These are phyloP conservation scores for Wickerhamiella occidentalis DNA, from an alignment of 805 yeast species.

Conservation along the genomic window DNA sequence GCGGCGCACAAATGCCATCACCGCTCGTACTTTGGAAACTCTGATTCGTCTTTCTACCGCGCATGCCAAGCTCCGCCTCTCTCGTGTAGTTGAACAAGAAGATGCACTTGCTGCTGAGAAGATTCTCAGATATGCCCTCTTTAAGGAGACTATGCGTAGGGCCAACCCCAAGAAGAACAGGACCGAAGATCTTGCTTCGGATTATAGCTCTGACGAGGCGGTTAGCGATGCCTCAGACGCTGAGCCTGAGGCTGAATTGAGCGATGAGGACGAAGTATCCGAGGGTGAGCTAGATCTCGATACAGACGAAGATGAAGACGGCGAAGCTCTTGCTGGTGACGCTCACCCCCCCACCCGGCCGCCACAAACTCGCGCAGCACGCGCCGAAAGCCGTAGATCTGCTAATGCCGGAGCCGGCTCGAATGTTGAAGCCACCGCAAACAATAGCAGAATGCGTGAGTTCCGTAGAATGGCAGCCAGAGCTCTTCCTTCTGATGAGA, in stretches of 20 bases:
- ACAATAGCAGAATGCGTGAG: conserved; percentile 26
- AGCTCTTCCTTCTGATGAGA: conserved; percentile 33
- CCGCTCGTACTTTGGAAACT: conserved; percentile 97
- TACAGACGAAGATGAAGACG: conserved; percentile 31
- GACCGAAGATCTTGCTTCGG: conserved; percentile 18
- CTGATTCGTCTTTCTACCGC: conserved; percentile 90
- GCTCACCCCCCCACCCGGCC: background rate
- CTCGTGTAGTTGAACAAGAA: conserved; percentile 54
- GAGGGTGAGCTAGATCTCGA: conserved; percentile 12
- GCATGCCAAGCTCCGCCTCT: conserved; percentile 88
- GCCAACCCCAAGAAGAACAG: conserved; percentile 25
- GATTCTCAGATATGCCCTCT: conserved; percentile 70
- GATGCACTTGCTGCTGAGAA: conserved; percentile 85
- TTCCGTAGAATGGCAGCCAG: conserved; percentile 46
- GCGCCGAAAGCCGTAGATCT: conserved; percentile 12
- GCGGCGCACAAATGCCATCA: conserved; percentile 76
- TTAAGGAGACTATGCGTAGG: conserved; percentile 50
- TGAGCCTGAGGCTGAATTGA: conserved; percentile 25
- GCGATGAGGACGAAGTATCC: conserved; percentile 35
- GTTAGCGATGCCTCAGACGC: conserved; percentile 30
- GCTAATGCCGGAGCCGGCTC: background rate
- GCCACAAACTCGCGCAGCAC: background rate
- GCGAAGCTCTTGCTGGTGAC: conserved; percentile 7
- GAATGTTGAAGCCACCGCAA: background rate
- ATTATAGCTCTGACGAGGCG: conserved; percentile 21